Percentiles rank a stretch among this genome's conserved stretches.
Evolutionary conservation across 805 yeast species (phyloP).

Genomic region (Teunomyces aglyptinius): DNA sequence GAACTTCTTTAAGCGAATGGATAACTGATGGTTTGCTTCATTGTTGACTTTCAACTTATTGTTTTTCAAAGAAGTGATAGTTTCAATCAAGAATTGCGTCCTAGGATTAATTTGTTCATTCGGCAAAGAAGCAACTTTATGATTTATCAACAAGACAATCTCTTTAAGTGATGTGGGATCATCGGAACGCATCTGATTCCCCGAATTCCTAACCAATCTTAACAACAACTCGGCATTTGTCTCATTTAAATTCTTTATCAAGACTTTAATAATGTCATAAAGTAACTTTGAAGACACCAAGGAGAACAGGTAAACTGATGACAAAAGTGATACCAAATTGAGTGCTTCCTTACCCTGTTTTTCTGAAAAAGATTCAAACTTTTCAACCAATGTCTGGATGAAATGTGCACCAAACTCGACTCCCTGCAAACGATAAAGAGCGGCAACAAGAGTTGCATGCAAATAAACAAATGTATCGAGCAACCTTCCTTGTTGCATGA

Average conservation of each 20-base stretch:
- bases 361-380: slow-evolving; percentile 47
- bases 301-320: slow-evolving; percentile 76
- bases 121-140: slow-evolving; percentile 38
- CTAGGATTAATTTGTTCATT: slow-evolving; percentile 50
- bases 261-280: slow-evolving; percentile 66
- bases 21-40: slow-evolving; percentile 51
- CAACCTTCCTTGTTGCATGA: slow-evolving; percentile 60
- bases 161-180: slow-evolving; percentile 86
- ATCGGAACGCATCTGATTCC: slow-evolving; percentile 82
- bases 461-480: slow-evolving; percentile 76
- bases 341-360: slow-evolving; percentile 43
- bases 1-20: slow-evolving; percentile 61
- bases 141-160: slow-evolving; percentile 61
- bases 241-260: slow-evolving; percentile 61
- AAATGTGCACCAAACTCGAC: slow-evolving; percentile 87
- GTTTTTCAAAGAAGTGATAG: slow-evolving; percentile 80
- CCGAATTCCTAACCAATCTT: slow-evolving; percentile 70
- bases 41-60: slow-evolving; percentile 64
- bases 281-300: slow-evolving; percentile 69
- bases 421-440: slow-evolving; percentile 77
- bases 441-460: slow-evolving; percentile 73
- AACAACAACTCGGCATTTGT: slow-evolving; percentile 73
- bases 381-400: slow-evolving; percentile 76
- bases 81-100: slow-evolving; percentile 79
- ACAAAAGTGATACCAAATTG: slow-evolving; percentile 70